Percentiles rank a stretch among this genome's conserved stretches.
Evolutionary conservation across 108 stramenopile genomes (phyloP).

Genomic region (Cyclotella distinguenda): DNA sequence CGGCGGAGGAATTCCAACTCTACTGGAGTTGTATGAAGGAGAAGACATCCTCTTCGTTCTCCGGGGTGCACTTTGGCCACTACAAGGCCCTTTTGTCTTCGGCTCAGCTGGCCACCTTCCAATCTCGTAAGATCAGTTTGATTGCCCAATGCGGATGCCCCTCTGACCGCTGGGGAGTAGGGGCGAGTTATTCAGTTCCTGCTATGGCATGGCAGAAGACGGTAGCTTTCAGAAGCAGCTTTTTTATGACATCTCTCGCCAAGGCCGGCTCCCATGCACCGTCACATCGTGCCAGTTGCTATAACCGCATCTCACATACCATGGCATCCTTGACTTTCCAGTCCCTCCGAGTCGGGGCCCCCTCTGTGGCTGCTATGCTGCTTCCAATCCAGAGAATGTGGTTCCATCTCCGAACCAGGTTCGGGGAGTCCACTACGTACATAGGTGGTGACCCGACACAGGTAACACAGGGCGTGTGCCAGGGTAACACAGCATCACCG

Average conservation of each 20-base stretch:
- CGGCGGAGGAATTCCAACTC: no score
- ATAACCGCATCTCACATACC: slow-evolving; percentile 14
- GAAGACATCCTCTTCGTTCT: no score
- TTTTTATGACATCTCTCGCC: slow-evolving; percentile 6
- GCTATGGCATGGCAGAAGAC: slow-evolving; percentile 22
- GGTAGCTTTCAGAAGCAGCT: slow-evolving; percentile 10
- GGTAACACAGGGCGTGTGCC: slow-evolving; percentile 16
- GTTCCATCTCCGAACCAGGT: slow-evolving; percentile 24
- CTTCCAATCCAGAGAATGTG: slow-evolving; percentile 15
- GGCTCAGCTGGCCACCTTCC: no score
- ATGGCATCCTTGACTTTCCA: not conserved
- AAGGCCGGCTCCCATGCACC: not conserved
- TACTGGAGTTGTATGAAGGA: no score
- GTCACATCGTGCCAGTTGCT: slow-evolving; percentile 11
- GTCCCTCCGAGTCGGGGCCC: not conserved
- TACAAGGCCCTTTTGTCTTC: no score
- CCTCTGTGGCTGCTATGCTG: slow-evolving; percentile 8
- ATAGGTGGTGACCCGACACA: not conserved
- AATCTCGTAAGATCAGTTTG: no score
- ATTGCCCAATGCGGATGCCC: no score
- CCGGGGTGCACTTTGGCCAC: no score
- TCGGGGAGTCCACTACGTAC: slow-evolving; percentile 14
- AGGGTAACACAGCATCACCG: slow-evolving; percentile 31
- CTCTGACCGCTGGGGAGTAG: no score
- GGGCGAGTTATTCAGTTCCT: slow-evolving; percentile 12